phyloP scores from a whole-genome alignment of 306 rosid genomes.

The Ziziphus jujuba region DNA sequence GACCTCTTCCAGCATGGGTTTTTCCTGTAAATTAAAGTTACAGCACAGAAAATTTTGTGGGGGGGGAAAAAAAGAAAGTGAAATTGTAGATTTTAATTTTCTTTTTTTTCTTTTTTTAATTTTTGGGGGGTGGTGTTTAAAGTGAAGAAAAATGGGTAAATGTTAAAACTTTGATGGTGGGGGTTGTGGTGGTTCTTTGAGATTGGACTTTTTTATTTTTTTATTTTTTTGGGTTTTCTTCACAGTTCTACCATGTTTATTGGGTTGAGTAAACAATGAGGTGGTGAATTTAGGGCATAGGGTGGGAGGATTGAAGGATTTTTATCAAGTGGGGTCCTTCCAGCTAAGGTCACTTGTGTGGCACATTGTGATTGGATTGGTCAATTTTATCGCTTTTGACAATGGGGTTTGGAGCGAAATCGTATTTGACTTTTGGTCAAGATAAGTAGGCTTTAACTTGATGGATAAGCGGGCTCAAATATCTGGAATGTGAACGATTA shows the following conservation, averaged over 20 bases:
- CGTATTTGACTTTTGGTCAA: conserved; percentile 47
- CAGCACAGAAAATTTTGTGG: conserved; percentile 29
- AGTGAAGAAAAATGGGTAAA: conserved; percentile 27
- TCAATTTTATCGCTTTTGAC: conserved; percentile 37
- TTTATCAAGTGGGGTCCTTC: conserved; percentile 27
- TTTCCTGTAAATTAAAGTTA: conserved; percentile 31
- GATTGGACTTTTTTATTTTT: conserved; percentile 1
- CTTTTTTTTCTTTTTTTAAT: no score
- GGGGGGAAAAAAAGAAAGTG: conserved; percentile 30
- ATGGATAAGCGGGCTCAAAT: conserved; percentile 2
- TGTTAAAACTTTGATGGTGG: conserved; percentile 20
- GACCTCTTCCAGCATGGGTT: conserved; percentile 47
- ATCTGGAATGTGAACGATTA: background rate
- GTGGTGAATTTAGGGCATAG: conserved; percentile 35
- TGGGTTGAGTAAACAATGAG: conserved; percentile 16
- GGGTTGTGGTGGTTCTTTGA: background rate
- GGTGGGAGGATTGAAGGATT: background rate
- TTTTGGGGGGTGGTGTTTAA: background rate
- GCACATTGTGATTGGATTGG: conserved; percentile 27
- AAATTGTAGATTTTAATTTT: conserved; percentile 19
- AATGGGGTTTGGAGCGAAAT: background rate
- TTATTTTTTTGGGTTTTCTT: background rate
- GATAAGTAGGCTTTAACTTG: conserved; percentile 13
- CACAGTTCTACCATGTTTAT: conserved; percentile 10
- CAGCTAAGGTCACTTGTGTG: conserved; percentile 20